These are phyloP conservation scores for Mortierella sp. DNA, from an alignment of 371 early-diverging fungal genomes.

Conservation along the genomic window DNA sequence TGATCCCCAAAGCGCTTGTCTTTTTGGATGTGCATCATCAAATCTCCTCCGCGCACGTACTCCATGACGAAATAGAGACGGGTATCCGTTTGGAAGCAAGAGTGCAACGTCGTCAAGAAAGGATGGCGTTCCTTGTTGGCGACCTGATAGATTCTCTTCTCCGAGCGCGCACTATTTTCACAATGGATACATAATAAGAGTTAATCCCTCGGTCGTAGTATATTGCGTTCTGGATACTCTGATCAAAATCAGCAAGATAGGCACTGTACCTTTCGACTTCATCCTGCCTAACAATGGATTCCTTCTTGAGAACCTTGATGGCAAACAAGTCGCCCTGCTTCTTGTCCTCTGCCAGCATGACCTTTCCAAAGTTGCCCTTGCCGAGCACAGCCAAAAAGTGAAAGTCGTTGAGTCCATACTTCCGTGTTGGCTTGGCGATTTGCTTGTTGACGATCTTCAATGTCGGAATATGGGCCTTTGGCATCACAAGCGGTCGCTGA, in stretches of 20 bases:
- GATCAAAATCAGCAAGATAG: neutral
- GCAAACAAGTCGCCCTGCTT: constrained; percentile 81
- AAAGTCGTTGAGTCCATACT: constrained; percentile 77
- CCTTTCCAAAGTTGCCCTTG: constrained; percentile 96
- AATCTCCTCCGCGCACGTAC: constrained; percentile 96
- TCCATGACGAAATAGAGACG: constrained; percentile 97
- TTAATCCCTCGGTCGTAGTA: neutral
- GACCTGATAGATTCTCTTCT: constrained; percentile 84
- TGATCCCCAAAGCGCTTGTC: constrained; percentile 85
- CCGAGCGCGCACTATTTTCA: constrained; percentile 71
- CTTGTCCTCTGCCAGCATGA: constrained; percentile 88
- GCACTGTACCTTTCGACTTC: constrained; percentile 80
- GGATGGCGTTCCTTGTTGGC: constrained; percentile 87
- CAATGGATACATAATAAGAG: neutral
- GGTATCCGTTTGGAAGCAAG: constrained; percentile 92
- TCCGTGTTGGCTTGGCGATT: constrained; percentile 35
- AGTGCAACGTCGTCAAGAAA: constrained; percentile 93
- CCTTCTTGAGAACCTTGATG: constrained; percentile 96
- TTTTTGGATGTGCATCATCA: constrained; percentile 90
- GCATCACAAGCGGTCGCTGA: constrained; percentile 42
- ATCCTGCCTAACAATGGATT: constrained; percentile 85
- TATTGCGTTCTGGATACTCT: neutral
- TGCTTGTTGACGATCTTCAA: constrained; percentile 55
- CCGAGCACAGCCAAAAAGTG: constrained; percentile 92
- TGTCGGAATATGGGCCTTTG: constrained; percentile 32